These are phyloP conservation scores for Psilocybe cyanescens DNA, from an alignment of 768 basidiomycete genomes.

Conservation along the genomic window DNA sequence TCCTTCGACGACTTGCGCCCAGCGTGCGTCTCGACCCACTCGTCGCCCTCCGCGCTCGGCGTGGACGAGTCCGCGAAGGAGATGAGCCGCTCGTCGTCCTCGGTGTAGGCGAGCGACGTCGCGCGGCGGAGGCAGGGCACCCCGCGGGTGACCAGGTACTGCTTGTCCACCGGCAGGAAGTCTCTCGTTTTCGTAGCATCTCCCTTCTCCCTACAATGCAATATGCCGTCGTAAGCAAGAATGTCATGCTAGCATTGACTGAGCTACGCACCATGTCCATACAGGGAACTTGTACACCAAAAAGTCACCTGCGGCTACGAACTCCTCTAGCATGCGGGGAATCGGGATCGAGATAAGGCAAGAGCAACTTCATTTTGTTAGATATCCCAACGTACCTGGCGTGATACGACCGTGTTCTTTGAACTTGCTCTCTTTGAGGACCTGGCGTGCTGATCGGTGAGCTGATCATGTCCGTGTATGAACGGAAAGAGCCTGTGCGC, in stretches of 20 bases:
- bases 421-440: constrained; percentile 97
- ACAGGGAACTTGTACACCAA: constrained; percentile 97
- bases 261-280: constrained; percentile 82
- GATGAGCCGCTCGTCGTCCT: constrained; percentile 92
- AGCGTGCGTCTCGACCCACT: constrained; percentile 99
- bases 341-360: constrained; percentile 17
- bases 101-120: constrained; percentile 90
- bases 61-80: constrained; percentile 73
- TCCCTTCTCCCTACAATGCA: constrained; percentile 82
- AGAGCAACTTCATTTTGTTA: constrained; percentile 14
- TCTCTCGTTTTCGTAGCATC: constrained; percentile 85
- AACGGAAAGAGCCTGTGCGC: constrained; percentile 27
- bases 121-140: constrained; percentile 97
- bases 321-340: constrained; percentile 71
- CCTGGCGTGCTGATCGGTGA: constrained; percentile 54
- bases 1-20: constrained; percentile 63
- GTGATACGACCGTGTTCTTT: constrained; percentile 98
- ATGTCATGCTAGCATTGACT: no score
- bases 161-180: constrained; percentile 94
- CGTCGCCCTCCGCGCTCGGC: constrained; percentile 67
- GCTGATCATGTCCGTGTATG: constrained; percentile 18
- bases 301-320: constrained; percentile 97
- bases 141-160: constrained; percentile 93
- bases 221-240: constrained; percentile 3
- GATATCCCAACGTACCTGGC: constrained; percentile 61